Base-by-base conservation (phyloP, 176 grass and related monocot species). In the Phoenix dactylifera region DNA sequence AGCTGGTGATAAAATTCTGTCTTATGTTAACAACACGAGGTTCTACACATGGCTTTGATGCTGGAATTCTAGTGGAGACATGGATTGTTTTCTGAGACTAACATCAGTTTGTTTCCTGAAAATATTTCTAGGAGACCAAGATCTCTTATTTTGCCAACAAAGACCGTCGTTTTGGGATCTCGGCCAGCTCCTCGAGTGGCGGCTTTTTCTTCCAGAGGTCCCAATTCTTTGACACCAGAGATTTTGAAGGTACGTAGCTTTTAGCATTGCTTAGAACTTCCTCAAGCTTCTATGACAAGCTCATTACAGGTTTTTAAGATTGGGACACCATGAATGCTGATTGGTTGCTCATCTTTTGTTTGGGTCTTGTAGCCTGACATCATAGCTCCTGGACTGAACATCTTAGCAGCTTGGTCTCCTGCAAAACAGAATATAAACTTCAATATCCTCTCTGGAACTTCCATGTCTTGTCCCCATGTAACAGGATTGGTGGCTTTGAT, bases 191-290 rank as follows among this genome's bases (percentile, higher is more conserved):
- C 68, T 60, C 68, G 56, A 28, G 44, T 71, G 24, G 68, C 68
- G 15, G 68, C 68, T 24, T 71, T 71, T 56, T 71, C 68, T 71
- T 71, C 68, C 16, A 71, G 59, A 71, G 68, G 68, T 51, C 68
- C 68, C 9, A 71, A 71, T 59, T 51, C 68, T 17, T 29, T 71
- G 57, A 71, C 68, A 15, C 7, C 23, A 19, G 68, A 71, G 48
- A 71, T 71, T 51, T 28, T 71, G 48, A 71, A 71, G 68, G 35
- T 44, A 44, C 35, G 12, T 44, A 2, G 67, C 58, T 6, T 50
- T 54, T 50, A 25, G 19, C 19, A 56, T n/a, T 22, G 15, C 26
- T 58, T 19, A 17, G 16, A 16, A 2, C 16, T 50, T 15, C 4
- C 23, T 48, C 15, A 18, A 9, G 44, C 3, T 25, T 70, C 16